phyloP scores from a whole-genome alignment of 1,139 yeast species.

The Candida freyschussii region DNA sequence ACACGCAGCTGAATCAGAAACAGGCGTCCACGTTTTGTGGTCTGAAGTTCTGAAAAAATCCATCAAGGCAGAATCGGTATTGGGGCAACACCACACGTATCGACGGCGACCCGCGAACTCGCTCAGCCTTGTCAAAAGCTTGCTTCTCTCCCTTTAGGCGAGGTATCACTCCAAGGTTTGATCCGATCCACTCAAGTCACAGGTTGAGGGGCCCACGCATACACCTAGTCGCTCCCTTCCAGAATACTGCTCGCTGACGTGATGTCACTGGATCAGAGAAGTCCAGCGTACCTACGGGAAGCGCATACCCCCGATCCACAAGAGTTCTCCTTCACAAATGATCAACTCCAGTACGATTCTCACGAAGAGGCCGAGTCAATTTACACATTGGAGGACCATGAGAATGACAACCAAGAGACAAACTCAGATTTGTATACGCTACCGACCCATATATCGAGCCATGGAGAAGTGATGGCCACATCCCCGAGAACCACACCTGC shows the following conservation, averaged over 20 bases:
- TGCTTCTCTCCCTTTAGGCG: no score
- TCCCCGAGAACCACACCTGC: constrained; percentile 19
- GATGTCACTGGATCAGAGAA: constrained; percentile 24
- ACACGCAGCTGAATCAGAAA: no score
- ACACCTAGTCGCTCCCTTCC: not conserved
- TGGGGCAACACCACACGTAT: no score
- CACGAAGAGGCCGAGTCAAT: constrained; percentile 12
- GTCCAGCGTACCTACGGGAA: constrained; percentile 7
- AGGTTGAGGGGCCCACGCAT: no score
- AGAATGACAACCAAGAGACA: constrained; percentile 1
- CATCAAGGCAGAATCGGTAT: no score
- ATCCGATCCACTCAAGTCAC: no score
- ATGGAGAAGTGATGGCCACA: constrained; percentile 12
- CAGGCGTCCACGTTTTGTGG: no score
- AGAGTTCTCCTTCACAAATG: constrained; percentile 14
- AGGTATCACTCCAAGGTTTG: no score
- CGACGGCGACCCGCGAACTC: no score
- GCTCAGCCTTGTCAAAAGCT: no score
- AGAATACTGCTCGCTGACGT: not conserved
- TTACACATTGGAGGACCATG: constrained; percentile 17
- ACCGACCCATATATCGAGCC: constrained; percentile 25
- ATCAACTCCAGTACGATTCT: not conserved
- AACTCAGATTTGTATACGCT: constrained; percentile 7
- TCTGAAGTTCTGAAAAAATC: no score
- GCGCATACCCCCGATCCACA: constrained; percentile 18